These are phyloP conservation scores for Eustoma russellianum DNA, from an alignment of 257 asterid genomes.

Conservation along the genomic window DNA sequence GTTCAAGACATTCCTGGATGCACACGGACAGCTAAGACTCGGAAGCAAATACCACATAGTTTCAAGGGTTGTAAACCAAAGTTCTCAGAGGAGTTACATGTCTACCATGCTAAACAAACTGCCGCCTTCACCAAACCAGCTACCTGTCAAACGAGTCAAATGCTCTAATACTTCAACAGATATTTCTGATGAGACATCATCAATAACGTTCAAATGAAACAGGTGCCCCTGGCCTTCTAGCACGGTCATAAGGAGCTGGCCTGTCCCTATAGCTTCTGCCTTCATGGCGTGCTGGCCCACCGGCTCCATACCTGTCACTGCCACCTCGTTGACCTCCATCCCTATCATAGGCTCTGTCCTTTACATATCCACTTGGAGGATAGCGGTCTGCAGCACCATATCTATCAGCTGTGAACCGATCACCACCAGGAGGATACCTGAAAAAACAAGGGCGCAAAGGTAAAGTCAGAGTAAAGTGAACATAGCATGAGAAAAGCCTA, in stretches of 20 bases:
- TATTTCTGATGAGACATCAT: constrained; percentile 11
- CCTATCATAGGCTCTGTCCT: constrained; percentile 48
- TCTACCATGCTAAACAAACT: not conserved
- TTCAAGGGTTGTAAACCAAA: too few species aligned
- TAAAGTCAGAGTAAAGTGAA: not conserved
- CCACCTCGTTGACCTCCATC: constrained; percentile 54
- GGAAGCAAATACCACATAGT: too few species aligned
- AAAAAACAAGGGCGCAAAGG: not conserved
- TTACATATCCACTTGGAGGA: constrained; percentile 55
- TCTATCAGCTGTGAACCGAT: constrained; percentile 54
- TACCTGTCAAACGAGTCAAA: not conserved
- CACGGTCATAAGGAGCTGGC: constrained; percentile 73
- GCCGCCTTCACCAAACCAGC: constrained; percentile 9
- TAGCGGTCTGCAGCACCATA: constrained; percentile 52
- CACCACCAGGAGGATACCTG: constrained; percentile 63
- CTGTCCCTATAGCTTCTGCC: constrained; percentile 63
- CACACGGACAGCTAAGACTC: too few species aligned
- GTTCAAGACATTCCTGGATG: too few species aligned
- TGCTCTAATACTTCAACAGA: not conserved
- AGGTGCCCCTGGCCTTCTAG: constrained; percentile 69
- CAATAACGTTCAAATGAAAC: constrained; percentile 65
- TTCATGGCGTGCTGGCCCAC: constrained; percentile 60
- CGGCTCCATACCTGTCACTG: constrained; percentile 47
- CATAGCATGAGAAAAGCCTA: not conserved
- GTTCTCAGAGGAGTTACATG: not conserved